These are phyloP conservation scores for Ascochyta clinopodiicola DNA, from an alignment of 2,329 filamentous ascomycete species.

Conservation along the genomic window DNA sequence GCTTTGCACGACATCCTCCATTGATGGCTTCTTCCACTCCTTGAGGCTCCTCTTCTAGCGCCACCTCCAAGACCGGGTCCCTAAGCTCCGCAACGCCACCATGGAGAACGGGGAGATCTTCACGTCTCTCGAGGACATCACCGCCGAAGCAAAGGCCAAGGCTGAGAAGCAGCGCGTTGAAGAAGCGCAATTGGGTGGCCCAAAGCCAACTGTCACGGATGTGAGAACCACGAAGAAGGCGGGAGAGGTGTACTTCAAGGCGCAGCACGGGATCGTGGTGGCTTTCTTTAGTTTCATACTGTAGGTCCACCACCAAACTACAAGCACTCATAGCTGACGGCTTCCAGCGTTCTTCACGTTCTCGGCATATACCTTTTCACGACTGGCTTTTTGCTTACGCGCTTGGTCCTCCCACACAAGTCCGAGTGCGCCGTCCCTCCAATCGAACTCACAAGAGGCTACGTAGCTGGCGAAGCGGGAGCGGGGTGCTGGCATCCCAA, in stretches of 20 bases:
- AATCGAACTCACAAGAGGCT: slow-evolving; percentile 54
- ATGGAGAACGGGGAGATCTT: slow-evolving; percentile 49
- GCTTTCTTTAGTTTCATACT: slow-evolving; percentile 75
- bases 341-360: slow-evolving; percentile 71
- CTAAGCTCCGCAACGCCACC: slow-evolving; percentile 15
- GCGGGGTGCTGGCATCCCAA: slow-evolving; percentile 95
- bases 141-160: slow-evolving; percentile 46
- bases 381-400: slow-evolving; percentile 90
- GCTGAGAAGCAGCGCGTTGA: slow-evolving; percentile 31
- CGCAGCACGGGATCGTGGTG: slow-evolving; percentile 59
- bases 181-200: slow-evolving; percentile 23
- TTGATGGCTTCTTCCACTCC: slow-evolving; percentile 31
- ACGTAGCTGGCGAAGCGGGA: slow-evolving; percentile 51
- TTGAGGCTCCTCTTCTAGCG: slow-evolving; percentile 19
- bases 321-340: slow-evolving; percentile 13
- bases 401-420: slow-evolving; percentile 79
- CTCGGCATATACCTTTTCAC: slow-evolving; percentile 91
- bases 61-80: not conserved
- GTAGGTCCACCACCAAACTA: slow-evolving; percentile 39
- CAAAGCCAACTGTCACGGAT: slow-evolving; percentile 34
- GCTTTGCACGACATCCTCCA: slow-evolving; percentile 10
- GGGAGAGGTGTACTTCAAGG: slow-evolving; percentile 59
- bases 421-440: slow-evolving; percentile 80
- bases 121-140: slow-evolving; percentile 48
- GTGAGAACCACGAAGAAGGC: slow-evolving; percentile 47